Base-by-base conservation (phyloP, 2,329 filamentous ascomycete genomes). In the Penicillium verrucosum region DNA sequence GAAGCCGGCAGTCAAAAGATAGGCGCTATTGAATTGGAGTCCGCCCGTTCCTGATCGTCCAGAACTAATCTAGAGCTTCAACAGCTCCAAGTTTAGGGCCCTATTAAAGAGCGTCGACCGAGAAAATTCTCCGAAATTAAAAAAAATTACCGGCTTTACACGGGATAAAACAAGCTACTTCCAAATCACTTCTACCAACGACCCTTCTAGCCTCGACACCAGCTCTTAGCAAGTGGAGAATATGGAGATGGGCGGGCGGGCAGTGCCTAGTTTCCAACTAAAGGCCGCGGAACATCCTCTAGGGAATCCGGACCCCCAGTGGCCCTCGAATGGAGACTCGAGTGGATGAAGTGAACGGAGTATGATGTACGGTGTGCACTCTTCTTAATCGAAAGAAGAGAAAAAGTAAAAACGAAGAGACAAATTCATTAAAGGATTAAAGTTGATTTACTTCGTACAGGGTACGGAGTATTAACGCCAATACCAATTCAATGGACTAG, bases 171-270 rank as follows among this genome's bases (percentile, higher is more conserved):
- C 42, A 46, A 52, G 25, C 48, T 51, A 42, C 29, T 16, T 38
- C 46, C 25, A 38, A 27, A 11, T 12, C 8, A 27, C 25, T 42
- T 44, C 29, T 21, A 48, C 11, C n/a, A 56, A 56, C 48, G 42
- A 48, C 42, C 51, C 38, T 40, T 57, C 51, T 54, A 54, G 49
- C 49, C 46, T 54, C 23, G 38, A 54, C 7, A 43, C 38, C 51
- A 57, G 46, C 49, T 55, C 29, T 51, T 43, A 38, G 55, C 11
- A 53, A 25, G 53, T 60, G 57, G 57, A 58, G 58, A 47, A 51
- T 16, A 51, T 60, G 62, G 62, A 62, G 57, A 66, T 70, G 63
- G 63, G 56, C 64, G 60, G 65, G 61, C 62, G 63, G 67, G 64
- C 63, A 63, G 63, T 60, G 66, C 46, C 64, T 65, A 61, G 61